Conservation (phyloP, 2,329 filamentous ascomycete genomes). For the Fusarium coicis region DNA sequence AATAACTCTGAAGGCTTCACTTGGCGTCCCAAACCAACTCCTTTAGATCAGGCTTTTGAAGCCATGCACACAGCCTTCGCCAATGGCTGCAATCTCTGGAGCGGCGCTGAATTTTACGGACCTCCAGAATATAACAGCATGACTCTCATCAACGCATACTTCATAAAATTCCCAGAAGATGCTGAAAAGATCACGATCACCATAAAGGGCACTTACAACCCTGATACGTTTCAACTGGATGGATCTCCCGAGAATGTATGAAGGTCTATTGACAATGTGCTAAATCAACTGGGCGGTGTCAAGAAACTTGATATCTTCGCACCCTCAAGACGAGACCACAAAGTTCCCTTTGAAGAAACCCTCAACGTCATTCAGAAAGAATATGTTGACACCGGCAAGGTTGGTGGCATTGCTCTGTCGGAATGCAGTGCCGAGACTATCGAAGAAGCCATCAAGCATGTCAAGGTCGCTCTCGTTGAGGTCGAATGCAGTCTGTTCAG, state of each 20-base stretch:
- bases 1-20: conserved; percentile 52
- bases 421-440: conserved; percentile 63
- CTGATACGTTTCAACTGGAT: conserved; percentile 54
- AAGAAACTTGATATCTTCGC: conserved; percentile 72
- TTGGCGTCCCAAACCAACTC: conserved; percentile 52
- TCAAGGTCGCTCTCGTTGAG: conserved; percentile 61
- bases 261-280: conserved; percentile 67
- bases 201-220: conserved; percentile 67
- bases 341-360: conserved; percentile 56
- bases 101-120: conserved; percentile 74
- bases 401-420: conserved; percentile 63
- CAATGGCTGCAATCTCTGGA: conserved; percentile 64
- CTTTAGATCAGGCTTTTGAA: conserved; percentile 62
- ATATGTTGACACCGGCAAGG: conserved; percentile 62
- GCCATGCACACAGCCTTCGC: conserved; percentile 65
- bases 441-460: conserved; percentile 56
- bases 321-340: conserved; percentile 65
- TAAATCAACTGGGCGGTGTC: conserved; percentile 61
- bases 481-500: conserved; percentile 64
- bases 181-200: conserved; percentile 69
- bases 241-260: conserved; percentile 65
- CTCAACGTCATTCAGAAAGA: conserved; percentile 56
- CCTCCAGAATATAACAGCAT: conserved; percentile 66
- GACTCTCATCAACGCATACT: conserved; percentile 70
- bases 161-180: conserved; percentile 71